These are phyloP conservation scores for Suhomyces atakaporum DNA, from an alignment of 1,139 yeast genomes.

Conservation along the genomic window DNA sequence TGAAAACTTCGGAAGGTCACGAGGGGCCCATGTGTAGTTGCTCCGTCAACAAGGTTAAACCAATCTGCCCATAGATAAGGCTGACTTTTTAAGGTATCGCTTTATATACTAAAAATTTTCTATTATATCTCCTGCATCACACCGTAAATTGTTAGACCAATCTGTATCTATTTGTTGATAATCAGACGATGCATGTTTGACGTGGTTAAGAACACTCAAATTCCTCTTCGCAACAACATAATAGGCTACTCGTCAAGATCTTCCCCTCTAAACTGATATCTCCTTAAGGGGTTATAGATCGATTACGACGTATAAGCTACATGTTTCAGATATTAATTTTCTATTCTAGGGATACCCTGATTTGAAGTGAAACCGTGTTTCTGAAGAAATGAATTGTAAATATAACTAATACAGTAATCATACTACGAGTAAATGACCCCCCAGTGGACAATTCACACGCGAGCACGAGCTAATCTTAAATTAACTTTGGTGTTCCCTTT, in stretches of 20 bases:
- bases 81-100: not conserved
- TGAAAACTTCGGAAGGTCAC: no score
- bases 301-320: no score
- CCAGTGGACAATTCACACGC: slow-evolving; percentile 11
- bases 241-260: no score
- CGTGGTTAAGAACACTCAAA: not conserved
- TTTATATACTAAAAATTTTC: no score
- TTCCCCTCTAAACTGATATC: no score
- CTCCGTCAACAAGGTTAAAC: no score
- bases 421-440: not conserved
- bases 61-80: no score
- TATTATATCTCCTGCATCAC: slow-evolving; percentile 1
- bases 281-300: no score
- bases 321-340: no score
- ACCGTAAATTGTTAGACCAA: slow-evolving; percentile 3
- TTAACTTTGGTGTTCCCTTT: slow-evolving; percentile 29
- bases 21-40: no score
- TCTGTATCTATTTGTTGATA: not conserved
- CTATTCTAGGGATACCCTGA: not conserved
- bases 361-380: no score
- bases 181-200: slow-evolving; percentile 7
- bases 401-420: not conserved
- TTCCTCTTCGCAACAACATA: not conserved
- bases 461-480: slow-evolving; percentile 28
- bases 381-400: not conserved